phyloP scores from a whole-genome alignment of 345 rosid genomes.

The Eucalyptus fibrosa region DNA sequence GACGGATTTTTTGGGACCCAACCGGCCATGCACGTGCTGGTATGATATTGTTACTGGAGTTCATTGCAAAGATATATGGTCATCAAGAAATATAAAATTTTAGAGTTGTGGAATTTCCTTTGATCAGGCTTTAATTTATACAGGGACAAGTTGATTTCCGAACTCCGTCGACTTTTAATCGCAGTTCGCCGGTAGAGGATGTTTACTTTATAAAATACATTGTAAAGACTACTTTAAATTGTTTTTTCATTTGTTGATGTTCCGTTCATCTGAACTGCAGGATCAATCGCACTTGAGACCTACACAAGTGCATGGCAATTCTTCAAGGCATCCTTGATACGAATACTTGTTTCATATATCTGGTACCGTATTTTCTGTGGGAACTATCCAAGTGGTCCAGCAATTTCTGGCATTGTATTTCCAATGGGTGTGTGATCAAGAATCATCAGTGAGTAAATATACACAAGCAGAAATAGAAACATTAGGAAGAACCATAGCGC shows the following conservation, averaged over 20 bases:
- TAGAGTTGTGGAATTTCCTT: neutral
- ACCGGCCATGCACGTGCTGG: slow-evolving; percentile 37
- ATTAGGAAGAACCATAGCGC: neutral
- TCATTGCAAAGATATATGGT: neutral
- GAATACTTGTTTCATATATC: neutral
- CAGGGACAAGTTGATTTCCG: slow-evolving; percentile 44
- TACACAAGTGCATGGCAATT: slow-evolving; percentile 37
- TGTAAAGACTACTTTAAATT: neutral
- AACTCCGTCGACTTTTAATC: slow-evolving; percentile 20
- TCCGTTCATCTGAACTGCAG: slow-evolving; percentile 5
- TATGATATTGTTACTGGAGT: neutral
- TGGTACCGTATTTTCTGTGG: neutral
- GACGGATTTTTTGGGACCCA: slow-evolving; percentile 34
- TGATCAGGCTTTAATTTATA: neutral
- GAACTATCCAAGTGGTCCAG: neutral
- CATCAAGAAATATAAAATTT: neutral
- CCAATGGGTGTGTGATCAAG: neutral
- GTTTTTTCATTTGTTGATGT: neutral
- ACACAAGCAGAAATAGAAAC: neutral
- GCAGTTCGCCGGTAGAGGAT: slow-evolving; percentile 26
- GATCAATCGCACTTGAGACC: slow-evolving; percentile 53
- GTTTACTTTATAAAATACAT: neutral
- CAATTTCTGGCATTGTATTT: neutral
- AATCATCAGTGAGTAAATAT: neutral
- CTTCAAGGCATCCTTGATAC: slow-evolving; percentile 24